Conservation (phyloP, 2,329 filamentous ascomycete species). For the Truncatella angustata region DNA sequence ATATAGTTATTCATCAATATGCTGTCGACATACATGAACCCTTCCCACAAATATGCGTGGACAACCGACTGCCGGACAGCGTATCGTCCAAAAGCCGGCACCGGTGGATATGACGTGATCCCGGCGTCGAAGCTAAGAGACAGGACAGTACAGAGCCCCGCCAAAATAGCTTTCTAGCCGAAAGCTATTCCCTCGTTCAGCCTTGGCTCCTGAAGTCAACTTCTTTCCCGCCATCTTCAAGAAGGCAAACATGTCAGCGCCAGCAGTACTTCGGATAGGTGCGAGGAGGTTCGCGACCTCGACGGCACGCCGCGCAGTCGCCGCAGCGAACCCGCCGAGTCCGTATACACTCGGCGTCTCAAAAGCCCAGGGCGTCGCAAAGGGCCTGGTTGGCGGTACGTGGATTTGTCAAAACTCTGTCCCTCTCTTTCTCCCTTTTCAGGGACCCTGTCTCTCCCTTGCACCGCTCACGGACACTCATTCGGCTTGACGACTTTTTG, state of each 20-base stretch:
- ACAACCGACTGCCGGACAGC: neutral
- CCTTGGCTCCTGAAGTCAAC: neutral
- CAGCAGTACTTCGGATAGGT: conserved; percentile 66
- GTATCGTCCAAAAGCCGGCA: conserved; percentile 1
- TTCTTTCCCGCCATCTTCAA: neutral
- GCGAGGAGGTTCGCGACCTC: conserved; percentile 66
- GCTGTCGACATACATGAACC: too few relatives aligned
- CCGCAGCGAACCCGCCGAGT: conserved; percentile 37
- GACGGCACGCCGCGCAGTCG: conserved; percentile 50
- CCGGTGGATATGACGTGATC: conserved; percentile 4
- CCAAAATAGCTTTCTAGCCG: conserved; percentile 6
- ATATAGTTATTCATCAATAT: too few relatives aligned
- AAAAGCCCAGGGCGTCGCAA: conserved; percentile 74
- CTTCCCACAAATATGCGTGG: too few relatives aligned
- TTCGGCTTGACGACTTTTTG: too few relatives aligned
- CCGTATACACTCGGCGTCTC: conserved; percentile 71
- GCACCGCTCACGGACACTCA: too few relatives aligned
- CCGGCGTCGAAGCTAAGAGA: neutral
- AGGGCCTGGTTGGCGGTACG: conserved; percentile 78
- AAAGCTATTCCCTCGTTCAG: neutral
- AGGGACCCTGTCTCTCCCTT: neutral
- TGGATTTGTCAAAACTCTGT: neutral
- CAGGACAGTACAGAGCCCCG: neutral
- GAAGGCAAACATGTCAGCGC: neutral
- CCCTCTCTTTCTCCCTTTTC: neutral